Percentiles rank a stretch among this genome's conserved stretches.
Evolutionary conservation across 1,139 yeast genomes (phyloP).

Genomic region (Hyphopichia burtonii): DNA sequence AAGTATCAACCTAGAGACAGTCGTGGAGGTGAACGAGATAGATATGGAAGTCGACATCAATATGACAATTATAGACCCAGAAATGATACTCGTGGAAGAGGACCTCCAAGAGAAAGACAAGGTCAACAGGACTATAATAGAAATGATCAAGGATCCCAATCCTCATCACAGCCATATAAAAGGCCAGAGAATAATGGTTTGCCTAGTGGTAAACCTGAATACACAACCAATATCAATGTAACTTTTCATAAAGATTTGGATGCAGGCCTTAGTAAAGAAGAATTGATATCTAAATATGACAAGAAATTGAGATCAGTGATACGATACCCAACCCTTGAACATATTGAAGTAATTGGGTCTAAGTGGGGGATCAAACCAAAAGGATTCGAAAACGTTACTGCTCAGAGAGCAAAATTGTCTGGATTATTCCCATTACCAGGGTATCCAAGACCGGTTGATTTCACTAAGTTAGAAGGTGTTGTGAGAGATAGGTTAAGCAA

Average conservation of each 20-base stretch:
- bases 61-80: not conserved
- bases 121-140: not conserved
- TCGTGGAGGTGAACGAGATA: not conserved
- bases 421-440: slow-evolving; percentile 84
- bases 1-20: not conserved
- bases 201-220: not conserved
- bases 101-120: not conserved
- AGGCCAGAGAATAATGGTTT: not conserved
- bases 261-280: slow-evolving; percentile 16
- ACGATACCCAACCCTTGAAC: slow-evolving; percentile 23
- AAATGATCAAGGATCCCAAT: not conserved
- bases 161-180: not conserved
- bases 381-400: slow-evolving; percentile 75
- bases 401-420: slow-evolving; percentile 77
- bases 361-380: slow-evolving; percentile 76
- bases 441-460: slow-evolving; percentile 56
- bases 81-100: not conserved
- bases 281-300: slow-evolving; percentile 19
- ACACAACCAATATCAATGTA: not conserved
- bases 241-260: slow-evolving; percentile 2
- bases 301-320: slow-evolving; percentile 19
- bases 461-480: slow-evolving; percentile 52
- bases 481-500: slow-evolving; percentile 38
- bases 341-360: slow-evolving; percentile 44
- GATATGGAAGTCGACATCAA: not conserved